phyloP scores from a whole-genome alignment of 371 early-diverging fungal genomes.

The Ordospora colligata region DNA sequence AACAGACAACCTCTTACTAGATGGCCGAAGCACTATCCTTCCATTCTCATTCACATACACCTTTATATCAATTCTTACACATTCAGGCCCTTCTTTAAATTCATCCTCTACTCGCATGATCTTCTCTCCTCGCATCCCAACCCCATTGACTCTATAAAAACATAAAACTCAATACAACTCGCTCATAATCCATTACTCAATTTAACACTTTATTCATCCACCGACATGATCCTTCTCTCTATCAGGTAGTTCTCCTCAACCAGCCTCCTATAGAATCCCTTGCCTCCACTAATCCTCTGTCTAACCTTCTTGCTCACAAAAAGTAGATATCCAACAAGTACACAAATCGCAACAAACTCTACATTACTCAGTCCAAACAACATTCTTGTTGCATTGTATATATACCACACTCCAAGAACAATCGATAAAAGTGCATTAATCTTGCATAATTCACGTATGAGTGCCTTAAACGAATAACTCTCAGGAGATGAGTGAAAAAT shows the following conservation, averaged over 20 bases:
- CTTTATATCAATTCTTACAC: conserved; percentile 18
- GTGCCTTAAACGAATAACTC: background rate
- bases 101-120: background rate
- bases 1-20: conserved; percentile 35
- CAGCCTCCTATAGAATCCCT: background rate
- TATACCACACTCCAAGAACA: background rate
- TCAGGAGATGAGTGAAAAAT: background rate
- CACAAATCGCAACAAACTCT: background rate
- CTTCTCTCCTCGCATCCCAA: background rate
- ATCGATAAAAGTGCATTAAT: background rate
- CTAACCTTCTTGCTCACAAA: conserved; percentile 1
- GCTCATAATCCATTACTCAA: too few species aligned
- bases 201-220: background rate
- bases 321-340: background rate
- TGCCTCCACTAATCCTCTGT: background rate
- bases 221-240: background rate
- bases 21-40: conserved; percentile 23
- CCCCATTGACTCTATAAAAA: too few species aligned
- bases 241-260: conserved; percentile 1
- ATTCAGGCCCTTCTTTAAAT: background rate
- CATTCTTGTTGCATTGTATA: background rate
- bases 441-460: background rate
- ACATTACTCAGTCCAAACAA: background rate
- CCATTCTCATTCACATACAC: conserved; percentile 22
- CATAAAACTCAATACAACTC: too few species aligned